Evolutionary conservation across 768 basidiomycete species (phyloP).

Genomic region (Lentinula detonsa): DNA sequence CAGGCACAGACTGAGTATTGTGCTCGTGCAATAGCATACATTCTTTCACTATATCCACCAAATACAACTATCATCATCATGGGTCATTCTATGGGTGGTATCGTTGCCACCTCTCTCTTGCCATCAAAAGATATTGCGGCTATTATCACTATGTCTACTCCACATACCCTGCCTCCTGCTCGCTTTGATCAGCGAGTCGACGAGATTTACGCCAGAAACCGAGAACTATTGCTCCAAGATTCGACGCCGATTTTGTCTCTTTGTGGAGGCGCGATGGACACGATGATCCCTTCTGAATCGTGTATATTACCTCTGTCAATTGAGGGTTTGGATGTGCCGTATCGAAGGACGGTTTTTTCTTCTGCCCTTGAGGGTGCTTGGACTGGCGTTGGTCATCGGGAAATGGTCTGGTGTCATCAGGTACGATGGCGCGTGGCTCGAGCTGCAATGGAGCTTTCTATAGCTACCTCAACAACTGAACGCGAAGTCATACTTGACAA

Average conservation of each 20-base stretch:
- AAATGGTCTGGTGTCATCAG: slow-evolving; percentile 99
- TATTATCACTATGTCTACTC: slow-evolving; percentile 95
- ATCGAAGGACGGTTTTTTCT: slow-evolving; percentile 70
- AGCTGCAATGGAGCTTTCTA: slow-evolving; percentile 63
- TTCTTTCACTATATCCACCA: slow-evolving; percentile 69
- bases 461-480: slow-evolving; percentile 16
- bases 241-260: slow-evolving; percentile 75
- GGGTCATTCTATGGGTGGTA: slow-evolving; percentile 97
- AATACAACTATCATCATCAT: slow-evolving; percentile 67
- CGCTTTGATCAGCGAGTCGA: slow-evolving; percentile 82
- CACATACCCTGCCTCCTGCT: slow-evolving; percentile 82
- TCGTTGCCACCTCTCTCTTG: slow-evolving; percentile 79
- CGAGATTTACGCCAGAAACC: slow-evolving; percentile 53
- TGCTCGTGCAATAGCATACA: slow-evolving; percentile 62
- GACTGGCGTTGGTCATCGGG: slow-evolving; percentile 93
- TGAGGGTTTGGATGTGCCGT: slow-evolving; percentile 18
- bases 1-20: slow-evolving; percentile 77
- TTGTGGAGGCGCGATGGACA: slow-evolving; percentile 88
- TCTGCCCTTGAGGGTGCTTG: slow-evolving; percentile 86
- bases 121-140: slow-evolving; percentile 62
- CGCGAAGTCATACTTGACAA: slow-evolving; percentile 41
- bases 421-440: slow-evolving; percentile 86
- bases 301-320: slow-evolving; percentile 50
- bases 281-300: slow-evolving; percentile 88
- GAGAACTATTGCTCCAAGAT: slow-evolving; percentile 30